Evolutionary conservation across 345 rosid species (phyloP).

Genomic region (Corchorus capsularis): DNA sequence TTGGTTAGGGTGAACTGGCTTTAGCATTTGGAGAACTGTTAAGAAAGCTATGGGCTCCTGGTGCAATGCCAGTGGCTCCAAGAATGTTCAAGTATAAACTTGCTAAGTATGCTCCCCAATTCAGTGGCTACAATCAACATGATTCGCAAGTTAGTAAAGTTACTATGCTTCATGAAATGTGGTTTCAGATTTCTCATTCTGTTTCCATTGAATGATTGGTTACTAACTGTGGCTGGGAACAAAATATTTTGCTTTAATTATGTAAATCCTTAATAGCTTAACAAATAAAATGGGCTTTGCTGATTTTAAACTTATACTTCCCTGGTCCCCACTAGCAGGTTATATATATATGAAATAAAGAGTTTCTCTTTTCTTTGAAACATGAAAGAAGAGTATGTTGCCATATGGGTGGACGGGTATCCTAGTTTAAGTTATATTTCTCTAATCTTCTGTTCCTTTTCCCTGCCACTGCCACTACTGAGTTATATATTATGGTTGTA

Average conservation of each 20-base stretch:
- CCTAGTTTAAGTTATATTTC: conserved; percentile 1
- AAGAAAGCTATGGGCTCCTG: conserved; percentile 69
- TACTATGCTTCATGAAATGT: conserved; percentile 1
- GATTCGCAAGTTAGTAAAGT: conserved; percentile 63
- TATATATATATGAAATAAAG: neutral
- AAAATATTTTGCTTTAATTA: neutral
- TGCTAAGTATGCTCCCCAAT: conserved; percentile 65
- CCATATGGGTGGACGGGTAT: neutral
- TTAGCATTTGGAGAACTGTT: conserved; percentile 66
- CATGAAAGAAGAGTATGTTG: neutral
- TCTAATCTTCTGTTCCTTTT: neutral
- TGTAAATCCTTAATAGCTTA: neutral
- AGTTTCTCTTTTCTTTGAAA: neutral
- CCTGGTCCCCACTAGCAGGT: neutral
- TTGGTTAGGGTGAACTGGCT: conserved; percentile 66
- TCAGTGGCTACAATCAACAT: conserved; percentile 72
- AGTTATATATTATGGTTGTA: conserved; percentile 18
- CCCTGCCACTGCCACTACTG: neutral
- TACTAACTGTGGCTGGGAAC: neutral
- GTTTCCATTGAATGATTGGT: neutral
- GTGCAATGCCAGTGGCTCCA: conserved; percentile 55
- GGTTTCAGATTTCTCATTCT: neutral
- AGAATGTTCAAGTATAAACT: conserved; percentile 66
- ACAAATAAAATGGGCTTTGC: neutral
- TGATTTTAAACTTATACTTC: neutral